phyloP scores from a whole-genome alignment of 2,329 filamentous ascomycete genomes.

The Colletotrichum abscissum region DNA sequence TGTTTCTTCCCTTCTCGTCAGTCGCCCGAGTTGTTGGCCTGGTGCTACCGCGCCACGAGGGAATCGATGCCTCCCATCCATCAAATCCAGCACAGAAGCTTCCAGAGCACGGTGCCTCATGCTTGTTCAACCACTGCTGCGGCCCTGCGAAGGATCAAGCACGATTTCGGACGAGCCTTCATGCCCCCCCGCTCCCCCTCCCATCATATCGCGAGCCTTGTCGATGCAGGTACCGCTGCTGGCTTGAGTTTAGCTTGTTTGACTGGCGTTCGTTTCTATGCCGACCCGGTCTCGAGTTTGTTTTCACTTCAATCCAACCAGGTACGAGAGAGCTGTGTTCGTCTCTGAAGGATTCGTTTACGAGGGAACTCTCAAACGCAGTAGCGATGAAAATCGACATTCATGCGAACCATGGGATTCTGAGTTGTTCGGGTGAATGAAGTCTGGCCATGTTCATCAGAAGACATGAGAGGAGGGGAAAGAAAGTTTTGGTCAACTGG shows the following conservation, averaged over 20 bases:
- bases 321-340: neutral
- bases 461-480: neutral
- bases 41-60: constrained; percentile 18
- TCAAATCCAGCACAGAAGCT: neutral
- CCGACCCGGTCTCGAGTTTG: neutral
- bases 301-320: neutral
- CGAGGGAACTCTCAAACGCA: neutral
- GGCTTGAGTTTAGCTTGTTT: neutral
- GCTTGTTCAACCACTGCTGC: neutral
- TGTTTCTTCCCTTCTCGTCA: neutral
- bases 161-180: constrained; percentile 8
- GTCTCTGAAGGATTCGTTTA: neutral
- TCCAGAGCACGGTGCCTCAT: neutral
- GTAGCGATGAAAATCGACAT: neutral
- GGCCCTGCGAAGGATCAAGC: neutral
- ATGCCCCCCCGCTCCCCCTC: too few species aligned
- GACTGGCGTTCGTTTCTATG: constrained; percentile 1
- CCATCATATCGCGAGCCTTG: too few species aligned
- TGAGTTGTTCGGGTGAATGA: neutral
- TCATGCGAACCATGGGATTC: neutral
- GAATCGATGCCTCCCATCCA: neutral
- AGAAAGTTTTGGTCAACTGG: neutral
- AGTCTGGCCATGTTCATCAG: neutral
- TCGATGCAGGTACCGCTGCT: neutral
- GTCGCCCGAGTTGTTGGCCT: neutral